phyloP scores from a whole-genome alignment of 73 alveolate species.

The Strombidium stylifer region DNA sequence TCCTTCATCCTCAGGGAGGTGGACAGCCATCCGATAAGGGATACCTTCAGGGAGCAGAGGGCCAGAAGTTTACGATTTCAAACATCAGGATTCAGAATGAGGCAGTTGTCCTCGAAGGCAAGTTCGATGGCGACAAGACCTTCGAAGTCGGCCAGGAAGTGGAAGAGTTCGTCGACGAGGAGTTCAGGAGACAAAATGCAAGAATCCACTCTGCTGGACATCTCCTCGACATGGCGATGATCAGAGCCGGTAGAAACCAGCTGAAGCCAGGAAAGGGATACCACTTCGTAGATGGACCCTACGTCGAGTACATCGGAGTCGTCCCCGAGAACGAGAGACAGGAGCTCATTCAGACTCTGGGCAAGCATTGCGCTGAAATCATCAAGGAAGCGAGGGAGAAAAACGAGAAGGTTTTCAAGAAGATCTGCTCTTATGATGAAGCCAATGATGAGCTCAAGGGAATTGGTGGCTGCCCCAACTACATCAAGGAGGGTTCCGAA shows the following conservation, averaged over 20 bases:
- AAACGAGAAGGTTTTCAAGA: constrained; percentile 41
- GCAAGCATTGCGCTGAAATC: constrained; percentile 48
- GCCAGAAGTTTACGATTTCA: constrained; percentile 34
- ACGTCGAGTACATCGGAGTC: constrained; percentile 85
- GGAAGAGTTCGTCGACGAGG: constrained; percentile 70
- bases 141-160: constrained; percentile 37
- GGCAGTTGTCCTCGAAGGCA: constrained; percentile 58
- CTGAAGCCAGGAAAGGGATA: constrained; percentile 89
- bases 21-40: constrained; percentile 94
- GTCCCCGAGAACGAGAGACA: constrained; percentile 67
- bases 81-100: constrained; percentile 42
- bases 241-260: constrained; percentile 50
- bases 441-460: constrained; percentile 60
- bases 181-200: constrained; percentile 67
- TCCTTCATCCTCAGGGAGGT: constrained; percentile 96
- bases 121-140: constrained; percentile 33
- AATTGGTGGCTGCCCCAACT: constrained; percentile 78
- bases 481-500: constrained; percentile 58
- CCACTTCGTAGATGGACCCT: constrained; percentile 86
- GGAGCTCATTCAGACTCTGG: constrained; percentile 36
- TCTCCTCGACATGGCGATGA: constrained; percentile 82
- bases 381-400: constrained; percentile 57
- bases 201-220: constrained; percentile 93
- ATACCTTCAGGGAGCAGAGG: constrained; percentile 46
- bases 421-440: constrained; percentile 58